Base-by-base conservation (phyloP, 2,329 filamentous ascomycete genomes). In the Aspergillus neoniger region DNA sequence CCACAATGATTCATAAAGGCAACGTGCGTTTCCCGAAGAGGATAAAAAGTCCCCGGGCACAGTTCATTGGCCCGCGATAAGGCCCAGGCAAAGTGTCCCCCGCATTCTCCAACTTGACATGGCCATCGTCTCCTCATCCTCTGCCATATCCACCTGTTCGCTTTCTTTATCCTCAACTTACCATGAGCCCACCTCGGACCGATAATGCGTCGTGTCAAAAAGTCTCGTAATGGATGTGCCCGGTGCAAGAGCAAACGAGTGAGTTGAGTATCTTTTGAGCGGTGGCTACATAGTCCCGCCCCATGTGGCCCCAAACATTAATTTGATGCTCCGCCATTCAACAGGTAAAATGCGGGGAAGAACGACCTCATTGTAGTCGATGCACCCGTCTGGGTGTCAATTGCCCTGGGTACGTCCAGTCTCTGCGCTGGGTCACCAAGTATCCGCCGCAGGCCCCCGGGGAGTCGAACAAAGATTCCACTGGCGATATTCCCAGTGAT, bases 201-300 rank as follows among this genome's bases (percentile, higher is more conserved):
- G 41, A 81, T 63, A 65, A 77, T 77, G 75, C 71, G 75, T 54
- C 69, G 75, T 60, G 76, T 77, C 41, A 77, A 76, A 66, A 77
- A 77, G 59, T 77, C 75, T 53, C 73, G 76, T n/a, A 76, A 77
- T 59, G 76, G 76, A 7, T 77, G 76, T 66, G 72, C 73, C n/a
- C 70, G 75, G 47, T 77, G 76, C 66, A 77, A 77, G 66, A 76
- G 73, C 67, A 77, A 77, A 70, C 69, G 75, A 58, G 75, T 77
- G 14, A 58, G 68, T 68, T 21, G 48, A 19, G 44, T 52, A 44
- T 41, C 43, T n/a, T 38, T 48, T 57, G 23, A 14, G 47, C 55
- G 25, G 19, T 53, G 56, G 57, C 51, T 17, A 39, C 25, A 43
- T 55, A 51, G 32, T 36, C 43, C 32, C n/a, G 23, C 30, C 49